Evolutionary conservation across 345 rosid genomes (phyloP), one percentile per base, ranked within the genome.

Genomic region (Anacardium occidentale): DNA sequence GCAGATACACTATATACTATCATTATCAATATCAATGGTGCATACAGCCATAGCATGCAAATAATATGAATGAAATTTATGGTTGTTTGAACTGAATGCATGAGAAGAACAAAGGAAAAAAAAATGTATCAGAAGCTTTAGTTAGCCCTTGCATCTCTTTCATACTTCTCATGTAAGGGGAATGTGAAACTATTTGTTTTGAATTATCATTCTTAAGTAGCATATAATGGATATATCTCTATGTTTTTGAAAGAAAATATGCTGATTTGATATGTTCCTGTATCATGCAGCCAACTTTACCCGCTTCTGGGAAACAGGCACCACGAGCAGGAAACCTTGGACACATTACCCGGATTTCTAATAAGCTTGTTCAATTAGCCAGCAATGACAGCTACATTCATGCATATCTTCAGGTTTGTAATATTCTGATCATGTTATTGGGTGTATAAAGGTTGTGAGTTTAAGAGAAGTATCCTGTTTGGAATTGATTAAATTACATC

Each of bases 251-350:
- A 54, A 15, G 5, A 66, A 17, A 69, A 50, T 47, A 20, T 26
- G 15, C 32, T 15, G 65, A 71, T 45, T 72, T 42, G 59, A 57
- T n/a, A 42, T 65, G 18, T 74, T 29, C 73, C 34, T 68, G 79
- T 70, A 47, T 74, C 72, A 6, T 82, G 85, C 85, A 89, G 98
- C 99, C 93, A 66, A 95, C 94, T 37, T 42, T 90, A 65, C 90
- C 86, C 74, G 84, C 94, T 42, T 65, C 86, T 59, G 96, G 91
- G 66, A 95, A 90, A 85, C 75, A 59, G 80, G 85, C 89, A 45
- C 98, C 98, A 18, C 79, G 94, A n/a, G 91, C 74, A 18, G 99
- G 99, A 75, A 88, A 93, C 81, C 82, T 92, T 61, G 99, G 99
- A 55, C 99, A 92, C 73, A 86, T 91, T 64, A 96, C 96, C 11